Evolutionary conservation across 2,329 filamentous ascomycete species (phyloP).

Genomic region (Cladosporium oxysporum): DNA sequence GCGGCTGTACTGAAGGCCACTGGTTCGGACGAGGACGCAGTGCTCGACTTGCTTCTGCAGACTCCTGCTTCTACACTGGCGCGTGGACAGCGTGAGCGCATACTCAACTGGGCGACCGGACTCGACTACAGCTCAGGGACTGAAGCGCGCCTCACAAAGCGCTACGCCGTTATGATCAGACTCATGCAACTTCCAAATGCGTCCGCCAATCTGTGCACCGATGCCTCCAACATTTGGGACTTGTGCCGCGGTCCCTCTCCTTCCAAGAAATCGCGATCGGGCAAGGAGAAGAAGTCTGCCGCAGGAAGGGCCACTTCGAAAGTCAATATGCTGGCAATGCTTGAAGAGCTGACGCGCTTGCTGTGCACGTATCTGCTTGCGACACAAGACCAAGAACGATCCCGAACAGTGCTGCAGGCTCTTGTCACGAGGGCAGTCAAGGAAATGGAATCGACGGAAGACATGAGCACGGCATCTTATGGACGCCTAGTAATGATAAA

Average conservation of each 20-base stretch:
- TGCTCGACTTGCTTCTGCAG: conserved; percentile 11
- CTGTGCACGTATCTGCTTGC: conserved; percentile 22
- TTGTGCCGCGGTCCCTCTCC: not conserved
- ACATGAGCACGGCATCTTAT: not conserved
- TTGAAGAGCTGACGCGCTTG: conserved; percentile 19
- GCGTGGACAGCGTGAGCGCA: conserved; percentile 12
- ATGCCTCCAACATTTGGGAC: conserved; percentile 4
- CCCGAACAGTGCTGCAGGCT: conserved; percentile 7
- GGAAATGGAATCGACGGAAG: not conserved
- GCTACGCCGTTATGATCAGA: conserved; percentile 2
- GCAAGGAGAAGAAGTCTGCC: conserved; percentile 7
- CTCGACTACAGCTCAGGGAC: conserved; percentile 1
- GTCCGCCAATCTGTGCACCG: conserved; percentile 8
- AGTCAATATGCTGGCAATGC: not conserved
- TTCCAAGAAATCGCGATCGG: conserved; percentile 2
- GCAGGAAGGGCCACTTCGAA: not conserved
- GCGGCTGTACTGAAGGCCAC: not conserved
- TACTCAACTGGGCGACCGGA: conserved; percentile 10
- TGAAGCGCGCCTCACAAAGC: conserved; percentile 3
- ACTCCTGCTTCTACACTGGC: conserved; percentile 7
- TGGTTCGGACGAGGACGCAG: not conserved
- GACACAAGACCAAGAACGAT: conserved; percentile 28
- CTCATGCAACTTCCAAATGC: conserved; percentile 17
- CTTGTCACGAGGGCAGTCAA: not conserved
- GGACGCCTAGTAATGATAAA: conserved; percentile 7